Base-by-base conservation (phyloP, 192 early-diverging fungal genomes). In the Entophlyctis luteolus region DNA sequence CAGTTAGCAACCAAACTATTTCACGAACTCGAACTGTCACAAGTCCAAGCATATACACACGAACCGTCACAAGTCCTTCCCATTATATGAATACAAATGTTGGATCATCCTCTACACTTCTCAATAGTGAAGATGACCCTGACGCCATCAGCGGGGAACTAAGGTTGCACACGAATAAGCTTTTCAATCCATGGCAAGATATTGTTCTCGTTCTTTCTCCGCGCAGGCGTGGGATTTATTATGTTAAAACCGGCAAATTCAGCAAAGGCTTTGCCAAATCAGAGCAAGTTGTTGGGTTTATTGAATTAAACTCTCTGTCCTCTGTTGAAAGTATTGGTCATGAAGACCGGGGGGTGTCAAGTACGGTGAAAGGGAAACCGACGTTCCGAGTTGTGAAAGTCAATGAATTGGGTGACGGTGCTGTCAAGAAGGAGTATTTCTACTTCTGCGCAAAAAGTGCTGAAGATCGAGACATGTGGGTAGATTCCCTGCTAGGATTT, bases 261-360 rank as follows among this genome's bases (percentile, higher is more conserved):
- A 52, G 63, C 20, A 47, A 54, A 39, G 52, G 52, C 3, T 10
- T 33, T 4, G 35, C 18, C 16, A 47, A 20, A 18, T 54, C 49
- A 8, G 63, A 66, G n/a, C 63, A 66, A 66, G 63, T 66, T 4
- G 63, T 66, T 66, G 63, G 63, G 18, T 66, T 66, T 29, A 66
- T 66, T 66, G 63, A 66, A 31, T 22, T 66, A 35, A 66, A 52
- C 27, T 23, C 10, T 28, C 50, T 36, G 22, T 54, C 63, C 1
- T 31, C 25, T 16, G 50, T 47, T 6, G 62, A 65, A 32, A 33
- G 25, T 10, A 31, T 65, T 48, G 62, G 45, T 22, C 8, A n/a
- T 12, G 48, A 65, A 6, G 28, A 56, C 14, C 23, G 52, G 1
- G 34, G 49, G 16, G 50, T 54, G 0, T 48, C 49, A 4, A 52